Evolutionary conservation across 164 flowering plant genomes (phyloP).

Genomic region (Piper longum): DNA sequence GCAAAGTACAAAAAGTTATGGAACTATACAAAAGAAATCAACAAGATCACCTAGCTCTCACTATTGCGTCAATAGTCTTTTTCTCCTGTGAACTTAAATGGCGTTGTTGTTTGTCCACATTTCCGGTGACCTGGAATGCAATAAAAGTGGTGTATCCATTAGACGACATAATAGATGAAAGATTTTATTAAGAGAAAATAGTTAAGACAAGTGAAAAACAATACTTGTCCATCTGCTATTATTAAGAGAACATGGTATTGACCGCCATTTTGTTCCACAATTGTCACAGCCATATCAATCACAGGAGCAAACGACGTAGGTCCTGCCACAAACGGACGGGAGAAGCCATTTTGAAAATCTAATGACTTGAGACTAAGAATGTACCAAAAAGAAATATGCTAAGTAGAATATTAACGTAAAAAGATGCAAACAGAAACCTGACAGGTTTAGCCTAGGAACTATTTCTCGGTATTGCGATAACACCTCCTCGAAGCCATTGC

Average conservation of each 20-base stretch:
- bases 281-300: constrained; percentile 76
- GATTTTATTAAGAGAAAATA: too few species aligned
- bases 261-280: constrained; percentile 80
- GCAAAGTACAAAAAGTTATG: not conserved
- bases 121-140: constrained; percentile 65
- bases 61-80: constrained; percentile 78
- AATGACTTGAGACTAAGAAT: not conserved
- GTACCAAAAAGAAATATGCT: not conserved
- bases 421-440: constrained; percentile 30
- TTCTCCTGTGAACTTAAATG: constrained; percentile 76
- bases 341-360: not conserved
- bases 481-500: constrained; percentile 87
- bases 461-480: constrained; percentile 59
- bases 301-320: constrained; percentile 29
- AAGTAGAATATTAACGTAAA: not conserved
- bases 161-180: too few species aligned
- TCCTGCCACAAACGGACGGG: constrained; percentile 24
- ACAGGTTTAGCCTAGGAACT: constrained; percentile 62
- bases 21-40: not conserved
- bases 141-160: not conserved
- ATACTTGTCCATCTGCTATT: constrained; percentile 98
- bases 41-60: constrained; percentile 53
- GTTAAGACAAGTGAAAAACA: not conserved
- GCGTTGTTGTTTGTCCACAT: constrained; percentile 65
- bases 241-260: constrained; percentile 91